Conservation (phyloP, 352 stramenopile species). For the Pythium guiyangense region DNA sequence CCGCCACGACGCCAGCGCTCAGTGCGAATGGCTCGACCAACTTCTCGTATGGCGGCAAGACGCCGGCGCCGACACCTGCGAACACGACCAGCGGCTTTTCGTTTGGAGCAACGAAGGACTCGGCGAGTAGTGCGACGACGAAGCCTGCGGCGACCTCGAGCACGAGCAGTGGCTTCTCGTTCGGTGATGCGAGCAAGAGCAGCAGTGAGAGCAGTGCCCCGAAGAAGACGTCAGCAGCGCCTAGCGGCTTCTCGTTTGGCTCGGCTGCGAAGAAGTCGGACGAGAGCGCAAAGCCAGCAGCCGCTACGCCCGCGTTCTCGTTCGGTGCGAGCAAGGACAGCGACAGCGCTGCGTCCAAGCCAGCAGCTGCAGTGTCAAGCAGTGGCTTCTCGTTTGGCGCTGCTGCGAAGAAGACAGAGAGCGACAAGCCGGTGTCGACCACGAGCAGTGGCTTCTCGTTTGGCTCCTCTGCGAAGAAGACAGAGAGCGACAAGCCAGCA, state of each 20-base stretch:
- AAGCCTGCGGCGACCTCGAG: too few relatives aligned
- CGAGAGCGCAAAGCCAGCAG: conserved; percentile 2
- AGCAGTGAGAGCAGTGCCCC: conserved; percentile 1
- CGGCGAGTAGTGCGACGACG: background rate
- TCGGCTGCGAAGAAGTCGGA: conserved; percentile 23
- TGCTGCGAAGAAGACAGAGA: background rate
- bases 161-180: conserved; percentile 22
- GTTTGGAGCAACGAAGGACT: conserved; percentile 21
- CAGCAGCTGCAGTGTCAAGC: conserved; percentile 5
- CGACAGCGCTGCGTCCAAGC: conserved; percentile 8
- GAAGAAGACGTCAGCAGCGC: too few relatives aligned
- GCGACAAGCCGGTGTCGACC: background rate
- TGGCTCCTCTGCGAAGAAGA: background rate
- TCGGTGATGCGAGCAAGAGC: conserved; percentile 17
- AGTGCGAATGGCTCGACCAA: background rate
- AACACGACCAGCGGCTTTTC: conserved; percentile 21
- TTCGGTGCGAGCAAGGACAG: conserved; percentile 25
- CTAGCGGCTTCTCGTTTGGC: conserved; percentile 39
- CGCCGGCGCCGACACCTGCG: too few relatives aligned
- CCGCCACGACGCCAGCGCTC: too few relatives aligned
- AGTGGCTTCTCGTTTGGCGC: conserved; percentile 30
- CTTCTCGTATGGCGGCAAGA: background rate
- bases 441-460: conserved; percentile 1
- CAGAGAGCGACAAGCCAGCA: background rate
- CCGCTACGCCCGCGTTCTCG: conserved; percentile 23